phyloP scores from a whole-genome alignment of 495 filamentous ascomycete species.

The Sporormia fimetaria region DNA sequence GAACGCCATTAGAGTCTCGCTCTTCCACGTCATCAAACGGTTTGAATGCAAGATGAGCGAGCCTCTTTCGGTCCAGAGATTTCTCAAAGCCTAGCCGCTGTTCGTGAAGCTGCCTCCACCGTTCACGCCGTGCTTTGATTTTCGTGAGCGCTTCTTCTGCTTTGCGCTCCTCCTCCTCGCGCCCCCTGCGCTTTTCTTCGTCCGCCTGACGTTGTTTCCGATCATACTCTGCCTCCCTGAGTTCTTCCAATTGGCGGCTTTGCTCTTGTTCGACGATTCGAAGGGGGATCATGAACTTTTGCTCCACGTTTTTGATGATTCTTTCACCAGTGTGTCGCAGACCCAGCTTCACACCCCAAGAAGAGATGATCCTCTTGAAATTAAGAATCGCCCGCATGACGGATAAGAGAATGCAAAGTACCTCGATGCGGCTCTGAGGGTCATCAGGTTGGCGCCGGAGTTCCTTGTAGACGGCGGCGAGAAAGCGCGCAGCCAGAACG shows the following conservation, averaged over 20 bases:
- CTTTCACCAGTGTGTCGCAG: slow-evolving; percentile 6
- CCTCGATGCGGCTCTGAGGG: neutral
- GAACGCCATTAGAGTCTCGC: slow-evolving; percentile 20
- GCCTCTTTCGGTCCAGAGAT: slow-evolving; percentile 9
- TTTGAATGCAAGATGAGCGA: slow-evolving; percentile 1
- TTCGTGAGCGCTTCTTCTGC: neutral
- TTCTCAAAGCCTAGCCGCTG: slow-evolving; percentile 12
- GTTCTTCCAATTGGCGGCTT: neutral
- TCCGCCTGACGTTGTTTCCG: neutral
- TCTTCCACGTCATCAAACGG: slow-evolving; percentile 3
- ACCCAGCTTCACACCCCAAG: slow-evolving; percentile 8
- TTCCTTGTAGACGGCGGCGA: slow-evolving; percentile 4
- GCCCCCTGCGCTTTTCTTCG: neutral
- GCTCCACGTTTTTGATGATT: slow-evolving; percentile 5
- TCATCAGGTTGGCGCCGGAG: neutral
- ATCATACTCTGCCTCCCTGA: neutral
- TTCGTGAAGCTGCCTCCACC: slow-evolving; percentile 18
- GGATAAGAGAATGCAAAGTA: slow-evolving; percentile 3
- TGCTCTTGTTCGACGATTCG: neutral
- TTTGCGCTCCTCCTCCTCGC: slow-evolving; percentile 5
- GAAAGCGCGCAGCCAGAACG: neutral
- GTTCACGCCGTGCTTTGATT: slow-evolving; percentile 1
- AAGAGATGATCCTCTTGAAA: slow-evolving; percentile 7
- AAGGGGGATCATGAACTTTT: slow-evolving; percentile 10
- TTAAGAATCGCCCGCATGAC: slow-evolving; percentile 6